A percentile compares a stretch with the other conserved stretches of the same genome.
phyloP scores from a whole-genome alignment of 176 grass and related monocot genomes.

The Carex cristatella region DNA sequence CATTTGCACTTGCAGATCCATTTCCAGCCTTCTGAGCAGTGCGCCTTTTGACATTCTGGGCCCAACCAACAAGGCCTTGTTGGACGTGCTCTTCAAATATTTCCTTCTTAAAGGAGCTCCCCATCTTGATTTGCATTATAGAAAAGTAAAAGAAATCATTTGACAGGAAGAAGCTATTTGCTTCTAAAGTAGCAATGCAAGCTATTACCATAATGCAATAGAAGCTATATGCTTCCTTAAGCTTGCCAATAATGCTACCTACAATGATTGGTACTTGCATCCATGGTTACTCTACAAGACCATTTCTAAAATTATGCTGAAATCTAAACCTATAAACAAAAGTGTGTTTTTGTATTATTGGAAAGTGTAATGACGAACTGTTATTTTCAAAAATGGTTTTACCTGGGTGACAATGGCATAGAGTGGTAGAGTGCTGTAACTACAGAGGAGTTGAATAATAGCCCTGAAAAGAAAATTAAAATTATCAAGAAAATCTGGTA shows the following conservation, averaged over 20 bases:
- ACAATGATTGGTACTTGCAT: not conserved
- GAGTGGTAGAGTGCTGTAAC: conserved; percentile 84
- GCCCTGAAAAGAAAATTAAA: conserved; percentile 26
- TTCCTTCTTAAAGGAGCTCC: conserved; percentile 68
- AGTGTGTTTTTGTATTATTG: not conserved
- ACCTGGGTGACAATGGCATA: conserved; percentile 95
- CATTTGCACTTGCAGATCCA: not conserved
- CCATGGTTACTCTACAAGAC: not conserved
- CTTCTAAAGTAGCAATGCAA: not conserved
- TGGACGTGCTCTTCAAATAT: conserved; percentile 83
- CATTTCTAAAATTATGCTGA: not conserved
- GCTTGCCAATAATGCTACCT: not conserved
- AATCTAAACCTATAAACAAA: not conserved
- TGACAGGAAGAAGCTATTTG: not conserved
- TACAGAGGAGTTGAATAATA: conserved; percentile 71
- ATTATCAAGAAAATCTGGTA: not conserved
- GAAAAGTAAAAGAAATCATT: conserved; percentile 7
- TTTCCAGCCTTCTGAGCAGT: conserved; percentile 25
- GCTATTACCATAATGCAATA: not conserved
- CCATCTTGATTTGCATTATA: conserved; percentile 54
- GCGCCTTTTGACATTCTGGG: conserved; percentile 46
- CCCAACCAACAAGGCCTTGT: conserved; percentile 60
- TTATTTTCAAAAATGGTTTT: not conserved
- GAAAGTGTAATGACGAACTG: not conserved
- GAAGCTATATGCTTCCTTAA: not conserved